These are phyloP conservation scores for Aspergillus ochraceoroseus DNA, from an alignment of 2,329 filamentous ascomycete species.

Conservation along the genomic window DNA sequence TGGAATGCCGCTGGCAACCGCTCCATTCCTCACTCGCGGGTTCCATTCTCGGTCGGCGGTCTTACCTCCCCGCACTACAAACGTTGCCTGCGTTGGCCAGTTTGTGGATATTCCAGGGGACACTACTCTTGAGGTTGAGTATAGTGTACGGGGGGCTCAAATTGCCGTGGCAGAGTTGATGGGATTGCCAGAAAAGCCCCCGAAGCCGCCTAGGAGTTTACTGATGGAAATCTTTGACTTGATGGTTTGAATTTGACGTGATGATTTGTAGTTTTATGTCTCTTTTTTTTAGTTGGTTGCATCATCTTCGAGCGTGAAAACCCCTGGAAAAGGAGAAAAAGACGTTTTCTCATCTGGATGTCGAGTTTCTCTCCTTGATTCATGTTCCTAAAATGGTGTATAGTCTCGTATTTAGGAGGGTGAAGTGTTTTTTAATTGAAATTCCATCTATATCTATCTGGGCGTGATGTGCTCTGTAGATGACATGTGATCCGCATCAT, in stretches of 20 bases:
- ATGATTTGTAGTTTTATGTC: no score
- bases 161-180: conserved; percentile 32
- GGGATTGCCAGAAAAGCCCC: conserved; percentile 6
- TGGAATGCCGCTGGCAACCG: conserved; percentile 41
- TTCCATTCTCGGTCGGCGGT: conserved; percentile 36
- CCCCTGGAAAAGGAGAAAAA: no score
- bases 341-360: no score
- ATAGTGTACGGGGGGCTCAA: conserved; percentile 36
- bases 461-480: no score
- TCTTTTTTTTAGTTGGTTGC: no score
- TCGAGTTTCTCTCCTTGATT: no score
- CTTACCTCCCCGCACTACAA: conserved; percentile 34
- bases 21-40: conserved; percentile 35
- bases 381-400: no score
- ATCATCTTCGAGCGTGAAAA: no score
- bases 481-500: no score
- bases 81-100: conserved; percentile 42
- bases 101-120: conserved; percentile 40
- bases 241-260: conserved; percentile 6
- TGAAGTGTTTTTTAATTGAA: no score
- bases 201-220: conserved; percentile 8
- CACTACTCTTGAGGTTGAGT: conserved; percentile 40
- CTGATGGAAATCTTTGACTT: conserved; percentile 11
- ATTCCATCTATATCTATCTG: no score
- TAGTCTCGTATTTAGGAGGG: no score